Conservation (phyloP, 1,139 yeast genomes). For the Pichia sp. region DNA sequence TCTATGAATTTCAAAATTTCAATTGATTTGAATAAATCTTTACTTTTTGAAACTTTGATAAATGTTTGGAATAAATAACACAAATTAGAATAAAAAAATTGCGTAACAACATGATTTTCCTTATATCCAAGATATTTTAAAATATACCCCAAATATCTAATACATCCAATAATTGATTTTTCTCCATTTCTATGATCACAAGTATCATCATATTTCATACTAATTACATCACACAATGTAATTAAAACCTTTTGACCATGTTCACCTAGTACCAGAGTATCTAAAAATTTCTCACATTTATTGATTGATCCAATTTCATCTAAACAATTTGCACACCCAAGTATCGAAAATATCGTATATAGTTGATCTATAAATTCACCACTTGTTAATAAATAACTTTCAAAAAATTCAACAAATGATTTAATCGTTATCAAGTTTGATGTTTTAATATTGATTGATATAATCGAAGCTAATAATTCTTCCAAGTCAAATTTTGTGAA, state of each 20-base stretch:
- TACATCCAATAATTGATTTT: conserved; percentile 18
- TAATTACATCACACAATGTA: conserved; percentile 35
- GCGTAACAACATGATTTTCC: conserved; percentile 5
- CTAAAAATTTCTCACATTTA: conserved; percentile 18
- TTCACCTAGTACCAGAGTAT: conserved; percentile 31
- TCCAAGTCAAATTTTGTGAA: conserved; percentile 4
- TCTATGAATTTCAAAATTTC: conserved; percentile 17
- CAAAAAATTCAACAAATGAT: conserved; percentile 29
- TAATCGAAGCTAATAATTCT: neutral
- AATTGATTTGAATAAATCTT: conserved; percentile 10
- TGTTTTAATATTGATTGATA: neutral
- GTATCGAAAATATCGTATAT: conserved; percentile 10
- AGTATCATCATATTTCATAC: conserved; percentile 18
- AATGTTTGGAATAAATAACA: conserved; percentile 15
- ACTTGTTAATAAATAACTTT: conserved; percentile 3
- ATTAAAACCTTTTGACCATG: conserved; percentile 34
- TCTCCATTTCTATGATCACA: conserved; percentile 9
- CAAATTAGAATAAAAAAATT: conserved; percentile 15
- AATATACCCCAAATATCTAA: conserved; percentile 14
- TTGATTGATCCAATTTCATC: conserved; percentile 27
- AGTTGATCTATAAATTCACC: conserved; percentile 7
- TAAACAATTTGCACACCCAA: conserved; percentile 40
- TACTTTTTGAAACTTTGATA: conserved; percentile 7
- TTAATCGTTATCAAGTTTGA: conserved; percentile 10
- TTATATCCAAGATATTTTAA: conserved; percentile 11